Conservation (phyloP, 2,329 filamentous ascomycete genomes). For the Bipolaris sorokiniana region DNA sequence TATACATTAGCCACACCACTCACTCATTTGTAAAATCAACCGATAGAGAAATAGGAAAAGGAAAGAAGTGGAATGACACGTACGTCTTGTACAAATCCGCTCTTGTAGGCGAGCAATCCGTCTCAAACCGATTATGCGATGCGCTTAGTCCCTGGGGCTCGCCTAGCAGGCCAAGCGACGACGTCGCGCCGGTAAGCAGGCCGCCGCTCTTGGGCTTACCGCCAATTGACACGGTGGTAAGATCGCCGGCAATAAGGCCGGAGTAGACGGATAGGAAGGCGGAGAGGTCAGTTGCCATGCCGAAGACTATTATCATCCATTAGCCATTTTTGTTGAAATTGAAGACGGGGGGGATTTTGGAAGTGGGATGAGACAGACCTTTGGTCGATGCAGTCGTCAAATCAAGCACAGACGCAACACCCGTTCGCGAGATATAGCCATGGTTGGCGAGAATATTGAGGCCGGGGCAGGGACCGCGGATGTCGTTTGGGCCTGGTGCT, state of each 20-base stretch:
- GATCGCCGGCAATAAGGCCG: conserved; percentile 18
- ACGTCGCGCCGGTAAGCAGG: conserved; percentile 21
- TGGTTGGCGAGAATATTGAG: conserved; percentile 12
- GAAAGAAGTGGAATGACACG: background rate
- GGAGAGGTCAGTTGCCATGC: conserved; percentile 19
- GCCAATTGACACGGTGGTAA: conserved; percentile 21
- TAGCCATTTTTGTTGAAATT: no score
- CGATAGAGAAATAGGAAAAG: no score
- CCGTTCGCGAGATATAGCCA: conserved; percentile 7
- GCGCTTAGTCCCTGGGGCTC: conserved; percentile 21
- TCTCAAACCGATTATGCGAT: conserved; percentile 28
- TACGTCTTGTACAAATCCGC: conserved; percentile 13
- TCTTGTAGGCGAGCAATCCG: conserved; percentile 24
- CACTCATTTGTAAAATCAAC: background rate
- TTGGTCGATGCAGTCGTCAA: conserved; percentile 9
- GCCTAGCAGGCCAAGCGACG: conserved; percentile 21
- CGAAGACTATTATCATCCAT: conserved; percentile 20
- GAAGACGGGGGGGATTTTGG: no score
- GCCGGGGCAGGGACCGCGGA: conserved; percentile 11
- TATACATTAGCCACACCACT: background rate
- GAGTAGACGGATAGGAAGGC: conserved; percentile 25
- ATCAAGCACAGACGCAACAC: conserved; percentile 3
- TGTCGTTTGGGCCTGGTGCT: conserved; percentile 9
- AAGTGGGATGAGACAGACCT: background rate
- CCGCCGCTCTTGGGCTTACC: conserved; percentile 20